Conservation (phyloP, 495 filamentous ascomycete genomes). For the Xylaria sp. region DNA sequence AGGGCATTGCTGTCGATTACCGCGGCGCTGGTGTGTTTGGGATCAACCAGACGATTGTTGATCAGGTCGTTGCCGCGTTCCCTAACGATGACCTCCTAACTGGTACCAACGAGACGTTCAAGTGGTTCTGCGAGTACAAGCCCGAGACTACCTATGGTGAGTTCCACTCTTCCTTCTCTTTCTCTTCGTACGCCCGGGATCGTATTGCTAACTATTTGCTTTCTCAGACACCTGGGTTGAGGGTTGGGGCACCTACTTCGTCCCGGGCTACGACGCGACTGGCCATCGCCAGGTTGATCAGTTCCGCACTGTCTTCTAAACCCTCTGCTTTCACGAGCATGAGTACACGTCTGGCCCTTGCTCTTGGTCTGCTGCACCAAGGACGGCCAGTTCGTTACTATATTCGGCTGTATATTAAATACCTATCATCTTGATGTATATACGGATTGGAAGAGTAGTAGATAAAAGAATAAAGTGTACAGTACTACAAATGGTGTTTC, state of each 20-base stretch:
- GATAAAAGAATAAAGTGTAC: not conserved
- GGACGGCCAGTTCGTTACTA: not conserved
- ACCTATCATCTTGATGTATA: conserved; percentile 2
- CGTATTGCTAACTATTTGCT: conserved; percentile 8
- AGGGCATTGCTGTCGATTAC: conserved; percentile 29
- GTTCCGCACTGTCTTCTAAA: conserved; percentile 25
- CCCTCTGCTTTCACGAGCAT: not conserved
- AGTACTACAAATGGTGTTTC: not conserved
- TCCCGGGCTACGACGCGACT: conserved; percentile 34
- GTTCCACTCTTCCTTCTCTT: not conserved
- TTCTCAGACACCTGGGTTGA: conserved; percentile 35
- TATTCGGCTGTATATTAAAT: not conserved
- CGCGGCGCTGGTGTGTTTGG: conserved; percentile 15
- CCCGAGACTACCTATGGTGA: conserved; percentile 36
- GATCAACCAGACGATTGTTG: conserved; percentile 29
- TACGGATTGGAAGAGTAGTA: not conserved
- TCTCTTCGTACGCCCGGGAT: conserved; percentile 9
- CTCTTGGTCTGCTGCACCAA: not conserved
- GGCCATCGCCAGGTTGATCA: conserved; percentile 34
- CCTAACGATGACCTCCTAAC: conserved; percentile 24
- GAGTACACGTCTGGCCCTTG: not conserved
- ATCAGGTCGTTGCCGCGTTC: conserved; percentile 28
- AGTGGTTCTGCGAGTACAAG: conserved; percentile 33
- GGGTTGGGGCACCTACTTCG: conserved; percentile 33
- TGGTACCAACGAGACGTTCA: conserved; percentile 29